phyloP scores from a whole-genome alignment of 2,329 filamentous ascomycete genomes.

The Sarocladium strictum region DNA sequence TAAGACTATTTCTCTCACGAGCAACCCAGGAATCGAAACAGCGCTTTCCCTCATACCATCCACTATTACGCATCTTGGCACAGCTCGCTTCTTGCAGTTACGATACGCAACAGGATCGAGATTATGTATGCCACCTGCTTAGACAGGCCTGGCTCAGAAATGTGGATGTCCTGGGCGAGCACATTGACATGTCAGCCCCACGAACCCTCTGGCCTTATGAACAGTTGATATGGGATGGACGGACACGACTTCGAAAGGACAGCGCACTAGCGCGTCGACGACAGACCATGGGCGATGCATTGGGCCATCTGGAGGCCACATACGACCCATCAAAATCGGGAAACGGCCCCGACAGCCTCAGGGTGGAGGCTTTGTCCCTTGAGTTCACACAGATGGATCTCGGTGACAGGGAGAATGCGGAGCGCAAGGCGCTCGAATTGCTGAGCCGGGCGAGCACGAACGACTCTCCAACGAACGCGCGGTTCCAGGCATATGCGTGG shows the following conservation, averaged over 20 bases:
- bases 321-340: slow-evolving; percentile 12
- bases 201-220: slow-evolving; percentile 31
- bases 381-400: slow-evolving; percentile 34
- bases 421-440: slow-evolving; percentile 23
- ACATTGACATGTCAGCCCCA: slow-evolving; percentile 22
- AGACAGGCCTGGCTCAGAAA: slow-evolving; percentile 31
- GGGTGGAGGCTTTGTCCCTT: slow-evolving; percentile 27
- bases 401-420: slow-evolving; percentile 24
- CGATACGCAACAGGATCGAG: slow-evolving; percentile 23
- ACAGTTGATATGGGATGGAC: slow-evolving; percentile 32
- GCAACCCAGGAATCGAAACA: slow-evolving; percentile 22
- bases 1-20: slow-evolving; percentile 28
- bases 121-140: slow-evolving; percentile 25
- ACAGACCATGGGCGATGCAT: slow-evolving; percentile 24
- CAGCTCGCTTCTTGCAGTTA: slow-evolving; percentile 26
- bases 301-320: slow-evolving; percentile 18
- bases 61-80: slow-evolving; percentile 26
- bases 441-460: slow-evolving; percentile 19
- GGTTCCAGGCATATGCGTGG: slow-evolving; percentile 32
- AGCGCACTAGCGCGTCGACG: slow-evolving; percentile 23
- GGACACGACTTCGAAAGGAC: slow-evolving; percentile 26
- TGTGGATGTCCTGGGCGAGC: slow-evolving; percentile 25
- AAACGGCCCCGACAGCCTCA: slow-evolving; percentile 19
- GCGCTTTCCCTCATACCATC: slow-evolving; percentile 25
- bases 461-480: slow-evolving; percentile 20